phyloP scores from a whole-genome alignment of 345 rosid species.

The Hypericum androsaemum region DNA sequence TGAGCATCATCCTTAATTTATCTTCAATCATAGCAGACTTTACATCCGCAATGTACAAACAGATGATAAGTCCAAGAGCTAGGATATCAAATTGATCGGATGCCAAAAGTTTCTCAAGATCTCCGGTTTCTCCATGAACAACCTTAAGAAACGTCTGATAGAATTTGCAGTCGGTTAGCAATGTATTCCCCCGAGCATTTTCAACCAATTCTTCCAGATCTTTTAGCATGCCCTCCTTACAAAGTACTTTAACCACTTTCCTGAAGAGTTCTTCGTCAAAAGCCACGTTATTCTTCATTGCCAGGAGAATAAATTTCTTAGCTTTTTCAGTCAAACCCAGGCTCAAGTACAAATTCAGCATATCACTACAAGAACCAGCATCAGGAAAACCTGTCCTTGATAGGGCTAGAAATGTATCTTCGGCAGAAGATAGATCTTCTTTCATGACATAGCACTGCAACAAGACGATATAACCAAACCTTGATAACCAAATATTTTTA shows the following conservation, averaged over 20 bases:
- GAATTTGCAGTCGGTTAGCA: constrained; percentile 36
- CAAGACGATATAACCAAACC: constrained; percentile 72
- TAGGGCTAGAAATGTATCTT: constrained; percentile 56
- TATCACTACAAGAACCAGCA: constrained; percentile 65
- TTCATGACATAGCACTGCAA: constrained; percentile 63
- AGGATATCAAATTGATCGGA: constrained; percentile 27
- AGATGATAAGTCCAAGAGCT: constrained; percentile 52
- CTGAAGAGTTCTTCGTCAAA: constrained; percentile 51
- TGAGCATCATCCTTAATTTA: constrained; percentile 41
- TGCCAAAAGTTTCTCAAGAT: constrained; percentile 16
- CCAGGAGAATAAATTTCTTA: constrained; percentile 42
- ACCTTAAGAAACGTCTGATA: constrained; percentile 41
- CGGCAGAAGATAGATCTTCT: constrained; percentile 60
- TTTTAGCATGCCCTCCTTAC: constrained; percentile 52
- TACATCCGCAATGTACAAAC: constrained; percentile 33
- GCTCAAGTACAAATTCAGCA: constrained; percentile 52
- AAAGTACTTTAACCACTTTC: constrained; percentile 43
- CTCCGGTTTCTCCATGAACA: constrained; percentile 20
- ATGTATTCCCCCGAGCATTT: constrained; percentile 34
- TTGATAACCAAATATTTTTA: constrained; percentile 53
- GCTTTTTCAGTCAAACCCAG: constrained; percentile 48
- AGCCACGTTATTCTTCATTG: constrained; percentile 37
- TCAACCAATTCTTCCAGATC: constrained; percentile 38
- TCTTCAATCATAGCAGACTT: constrained; percentile 25
- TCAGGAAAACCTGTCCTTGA: constrained; percentile 65